Conservation (phyloP, 2,329 filamentous ascomycete genomes). For the Davidsoniella eucalypti region DNA sequence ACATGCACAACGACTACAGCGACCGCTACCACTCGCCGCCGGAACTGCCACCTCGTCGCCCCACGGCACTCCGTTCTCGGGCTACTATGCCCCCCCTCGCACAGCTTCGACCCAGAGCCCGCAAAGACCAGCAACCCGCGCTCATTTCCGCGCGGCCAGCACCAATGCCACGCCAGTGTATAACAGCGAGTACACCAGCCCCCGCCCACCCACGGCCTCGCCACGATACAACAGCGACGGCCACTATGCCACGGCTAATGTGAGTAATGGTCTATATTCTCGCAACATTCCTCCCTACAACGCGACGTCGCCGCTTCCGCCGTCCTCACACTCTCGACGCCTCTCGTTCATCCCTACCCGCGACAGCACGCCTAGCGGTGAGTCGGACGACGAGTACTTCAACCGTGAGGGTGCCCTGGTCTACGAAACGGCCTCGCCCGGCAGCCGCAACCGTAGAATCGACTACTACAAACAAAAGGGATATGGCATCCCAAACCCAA, state of each 20-base stretch:
- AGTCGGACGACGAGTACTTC: constrained; percentile 41
- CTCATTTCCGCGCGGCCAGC: constrained; percentile 12
- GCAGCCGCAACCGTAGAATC: constrained; percentile 2
- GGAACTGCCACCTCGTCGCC: constrained; percentile 8
- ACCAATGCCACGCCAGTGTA: constrained; percentile 6
- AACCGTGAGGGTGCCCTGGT: constrained; percentile 8
- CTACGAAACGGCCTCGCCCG: constrained; percentile 5
- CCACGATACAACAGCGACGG: constrained; percentile 46
- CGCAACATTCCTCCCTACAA: constrained; percentile 30
- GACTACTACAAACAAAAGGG: constrained; percentile 5
- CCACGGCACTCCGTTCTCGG: constrained; percentile 2
- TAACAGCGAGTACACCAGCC: constrained; percentile 19
- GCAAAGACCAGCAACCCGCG: constrained; percentile 12
- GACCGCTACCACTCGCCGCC: constrained; percentile 8
- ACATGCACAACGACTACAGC: not conserved
- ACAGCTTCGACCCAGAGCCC: constrained; percentile 9
- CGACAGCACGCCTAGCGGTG: constrained; percentile 41
- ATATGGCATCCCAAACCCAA: not conserved
- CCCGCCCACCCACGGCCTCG: constrained; percentile 35
- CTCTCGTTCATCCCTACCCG: constrained; percentile 42
- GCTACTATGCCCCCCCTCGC: constrained; percentile 3
- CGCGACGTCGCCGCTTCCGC: constrained; percentile 24
- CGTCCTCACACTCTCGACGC: constrained; percentile 34
- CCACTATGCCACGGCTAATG: constrained; percentile 48
- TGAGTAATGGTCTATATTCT: constrained; percentile 36